These are phyloP conservation scores for Fusarium pseudonygamai DNA, from an alignment of 2,329 filamentous ascomycete species.

Conservation along the genomic window DNA sequence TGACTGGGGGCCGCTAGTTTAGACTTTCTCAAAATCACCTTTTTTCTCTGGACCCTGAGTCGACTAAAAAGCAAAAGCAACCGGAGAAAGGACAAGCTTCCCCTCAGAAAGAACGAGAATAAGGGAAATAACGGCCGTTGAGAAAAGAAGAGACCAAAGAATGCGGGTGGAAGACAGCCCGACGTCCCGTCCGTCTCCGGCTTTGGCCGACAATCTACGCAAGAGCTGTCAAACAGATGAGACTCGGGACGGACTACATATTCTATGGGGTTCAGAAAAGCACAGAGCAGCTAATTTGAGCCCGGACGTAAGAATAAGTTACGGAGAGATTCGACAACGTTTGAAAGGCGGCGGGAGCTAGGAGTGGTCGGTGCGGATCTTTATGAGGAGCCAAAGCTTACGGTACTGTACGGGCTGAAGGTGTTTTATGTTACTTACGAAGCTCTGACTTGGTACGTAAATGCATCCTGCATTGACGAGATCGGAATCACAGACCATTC, in stretches of 20 bases:
- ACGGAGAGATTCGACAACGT: slow-evolving; percentile 11
- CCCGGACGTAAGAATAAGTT: neutral
- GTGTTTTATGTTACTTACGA: neutral
- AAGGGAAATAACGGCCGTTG: neutral
- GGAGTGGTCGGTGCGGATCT: slow-evolving; percentile 32
- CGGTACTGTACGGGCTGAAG: neutral
- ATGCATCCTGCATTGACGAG: slow-evolving; percentile 5
- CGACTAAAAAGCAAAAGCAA: slow-evolving; percentile 40
- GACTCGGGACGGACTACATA: neutral
- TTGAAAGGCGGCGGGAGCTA: slow-evolving; percentile 10
- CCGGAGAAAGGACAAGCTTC: slow-evolving; percentile 15
- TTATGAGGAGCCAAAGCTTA: neutral
- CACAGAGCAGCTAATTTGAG: slow-evolving; percentile 9
- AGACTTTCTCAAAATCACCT: slow-evolving; percentile 26
- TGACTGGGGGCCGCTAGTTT: neutral
- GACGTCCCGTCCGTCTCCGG: slow-evolving; percentile 15
- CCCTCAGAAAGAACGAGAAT: slow-evolving; percentile 5
- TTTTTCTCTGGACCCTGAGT: slow-evolving; percentile 26
- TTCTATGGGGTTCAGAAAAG: neutral
- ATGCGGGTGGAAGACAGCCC: neutral
- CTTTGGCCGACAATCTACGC: slow-evolving; percentile 35
- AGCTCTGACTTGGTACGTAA: neutral
- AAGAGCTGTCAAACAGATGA: neutral
- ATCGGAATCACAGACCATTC: slow-evolving; percentile 13
- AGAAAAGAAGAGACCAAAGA: neutral